Evolutionary conservation across 768 basidiomycete species (phyloP).

Genomic region (Leccinum subtestaceum): DNA sequence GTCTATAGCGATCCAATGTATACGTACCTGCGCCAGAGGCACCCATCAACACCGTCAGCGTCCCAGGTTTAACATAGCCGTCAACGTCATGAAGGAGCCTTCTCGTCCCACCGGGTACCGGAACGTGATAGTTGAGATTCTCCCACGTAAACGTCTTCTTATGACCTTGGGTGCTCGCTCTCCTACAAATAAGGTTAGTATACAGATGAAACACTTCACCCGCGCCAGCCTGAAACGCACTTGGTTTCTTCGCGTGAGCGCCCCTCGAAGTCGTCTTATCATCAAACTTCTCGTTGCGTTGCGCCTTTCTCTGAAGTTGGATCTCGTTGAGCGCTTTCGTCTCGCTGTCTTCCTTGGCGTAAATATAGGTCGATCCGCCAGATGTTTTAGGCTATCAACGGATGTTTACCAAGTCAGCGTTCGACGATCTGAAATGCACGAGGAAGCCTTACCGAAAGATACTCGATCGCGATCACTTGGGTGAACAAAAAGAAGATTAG

Average conservation of each 20-base stretch:
- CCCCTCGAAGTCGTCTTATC: conserved; percentile 23
- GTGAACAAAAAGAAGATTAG: conserved; percentile 66
- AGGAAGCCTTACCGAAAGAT: conserved; percentile 47
- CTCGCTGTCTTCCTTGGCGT: conserved; percentile 56
- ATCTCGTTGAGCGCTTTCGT: conserved; percentile 51
- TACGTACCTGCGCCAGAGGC: conserved; percentile 68
- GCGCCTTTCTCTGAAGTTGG: conserved; percentile 51
- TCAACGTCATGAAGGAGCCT: conserved; percentile 71
- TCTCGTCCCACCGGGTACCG: conserved; percentile 55
- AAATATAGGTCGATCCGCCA: conserved; percentile 49
- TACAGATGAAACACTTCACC: background rate
- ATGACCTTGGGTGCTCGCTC: background rate
- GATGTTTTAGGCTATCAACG: conserved; percentile 29
- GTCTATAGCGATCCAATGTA: conserved; percentile 8
- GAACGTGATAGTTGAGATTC: conserved; percentile 71
- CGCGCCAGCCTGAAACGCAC: conserved; percentile 6
- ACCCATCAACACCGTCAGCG: conserved; percentile 88
- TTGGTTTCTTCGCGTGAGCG: conserved; percentile 16
- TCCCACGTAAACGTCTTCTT: conserved; percentile 76
- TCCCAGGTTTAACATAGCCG: conserved; percentile 84
- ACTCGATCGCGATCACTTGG: conserved; percentile 67
- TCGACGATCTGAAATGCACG: background rate
- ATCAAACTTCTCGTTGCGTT: conserved; percentile 34
- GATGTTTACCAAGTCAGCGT: background rate
- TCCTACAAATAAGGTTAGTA: conserved; percentile 7